Evolutionary conservation across 768 basidiomycete species (phyloP), one percentile per base, ranked within the genome.

Genomic region (Amanita phalloides): DNA sequence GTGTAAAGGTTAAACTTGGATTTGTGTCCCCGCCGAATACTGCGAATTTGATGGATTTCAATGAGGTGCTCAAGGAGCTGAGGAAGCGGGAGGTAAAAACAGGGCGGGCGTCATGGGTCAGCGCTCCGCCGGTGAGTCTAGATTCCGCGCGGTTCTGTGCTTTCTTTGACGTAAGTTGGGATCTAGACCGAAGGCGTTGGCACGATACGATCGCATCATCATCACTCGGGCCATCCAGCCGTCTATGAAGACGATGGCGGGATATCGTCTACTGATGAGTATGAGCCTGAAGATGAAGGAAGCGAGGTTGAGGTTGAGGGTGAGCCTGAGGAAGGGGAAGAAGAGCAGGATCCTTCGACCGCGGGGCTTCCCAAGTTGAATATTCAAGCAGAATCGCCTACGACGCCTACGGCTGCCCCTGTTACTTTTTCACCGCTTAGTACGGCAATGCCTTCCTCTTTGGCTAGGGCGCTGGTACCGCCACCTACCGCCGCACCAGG

Each of bases 181-280:
- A 13, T 7, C 30, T 59, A 93, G 90, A 91, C 88, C 8, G 82
- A 89, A 66, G 87, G 90, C 23, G 81, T 92, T 26, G 90, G 90
- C 48, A 93, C 91, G 2, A 69, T 89, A 23, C 84, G 86, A 26
- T 84, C 82, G 2, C 69, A 80, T 61, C 69, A 78, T 17, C 32
- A 32, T 32, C 32, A 32, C 11, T 6, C 10, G 10, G 62, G 55
- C 3, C 74, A 72, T 10, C 48, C 51, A 3, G 78, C 78, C 2
- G 76, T 71, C 21, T 80, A 78, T 56, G 76, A 84, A 61, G 90
- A 92, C 59, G 90, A 90, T 58, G 90, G 80, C n/a, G 80, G 83
- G 3, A 68, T 89, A 8, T 84, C 81, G 26, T 76, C 60, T 3
- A 30, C 45, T 13, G 49, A 50, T 14, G 47, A 48, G 20, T 35